A percentile compares a stretch with the other conserved stretches of the same genome.
These are phyloP conservation scores for Fusarium sp. DNA, from an alignment of 2,329 filamentous ascomycete genomes.

Conservation along the genomic window DNA sequence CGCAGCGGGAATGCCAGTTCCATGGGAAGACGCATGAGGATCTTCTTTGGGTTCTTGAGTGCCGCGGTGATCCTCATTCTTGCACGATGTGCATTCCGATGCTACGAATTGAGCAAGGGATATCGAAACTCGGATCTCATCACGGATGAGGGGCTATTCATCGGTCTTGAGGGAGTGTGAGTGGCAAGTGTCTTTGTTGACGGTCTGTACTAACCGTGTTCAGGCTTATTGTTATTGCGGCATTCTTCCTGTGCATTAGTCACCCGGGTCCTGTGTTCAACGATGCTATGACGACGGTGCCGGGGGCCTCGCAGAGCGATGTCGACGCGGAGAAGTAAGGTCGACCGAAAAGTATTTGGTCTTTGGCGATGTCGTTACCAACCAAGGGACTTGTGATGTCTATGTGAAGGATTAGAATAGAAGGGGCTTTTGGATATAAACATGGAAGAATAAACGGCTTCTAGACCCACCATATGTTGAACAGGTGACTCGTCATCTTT, in stretches of 20 bases:
- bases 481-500: background rate
- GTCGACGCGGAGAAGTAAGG: constrained; percentile 15
- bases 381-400: accelerated
- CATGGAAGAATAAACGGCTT: background rate
- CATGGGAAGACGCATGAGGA: constrained; percentile 38
- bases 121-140: constrained; percentile 65
- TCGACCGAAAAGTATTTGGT: background rate
- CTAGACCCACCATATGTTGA: accelerated
- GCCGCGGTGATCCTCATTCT: constrained; percentile 68
- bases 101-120: constrained; percentile 71
- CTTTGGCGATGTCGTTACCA: background rate
- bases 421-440: accelerated
- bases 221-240: constrained; percentile 49
- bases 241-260: constrained; percentile 49
- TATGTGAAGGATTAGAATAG: background rate
- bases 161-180: constrained; percentile 62
- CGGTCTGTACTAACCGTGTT: background rate
- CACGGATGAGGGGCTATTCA: constrained; percentile 60
- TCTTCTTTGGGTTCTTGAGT: constrained; percentile 62
- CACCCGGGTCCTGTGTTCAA: constrained; percentile 50
- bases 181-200: constrained; percentile 6
- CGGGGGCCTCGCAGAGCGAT: constrained; percentile 4
- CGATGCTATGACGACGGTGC: background rate
- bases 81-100: constrained; percentile 68
- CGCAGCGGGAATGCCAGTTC: constrained; percentile 28